These are phyloP conservation scores for Apiospora sp. DNA, from an alignment of 2,329 filamentous ascomycete genomes.

Conservation along the genomic window DNA sequence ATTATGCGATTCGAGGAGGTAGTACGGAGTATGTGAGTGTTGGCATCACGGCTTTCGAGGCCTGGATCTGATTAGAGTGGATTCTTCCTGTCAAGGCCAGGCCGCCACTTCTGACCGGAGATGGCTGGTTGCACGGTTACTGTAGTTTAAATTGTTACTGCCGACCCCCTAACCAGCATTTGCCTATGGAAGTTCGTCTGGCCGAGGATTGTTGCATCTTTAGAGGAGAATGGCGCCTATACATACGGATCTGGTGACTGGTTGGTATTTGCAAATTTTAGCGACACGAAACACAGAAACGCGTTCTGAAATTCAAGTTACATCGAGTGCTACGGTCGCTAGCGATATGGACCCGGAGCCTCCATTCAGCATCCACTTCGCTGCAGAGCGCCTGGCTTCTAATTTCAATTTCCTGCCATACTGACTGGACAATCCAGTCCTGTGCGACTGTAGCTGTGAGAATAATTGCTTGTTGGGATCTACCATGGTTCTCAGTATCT, in stretches of 20 bases:
- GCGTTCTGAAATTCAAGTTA: slow-evolving; percentile 1
- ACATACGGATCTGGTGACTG: neutral
- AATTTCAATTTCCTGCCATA: slow-evolving; percentile 6
- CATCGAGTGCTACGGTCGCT: neutral
- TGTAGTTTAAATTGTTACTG: too few relatives aligned
- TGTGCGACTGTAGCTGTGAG: neutral
- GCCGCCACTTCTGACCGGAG: too few relatives aligned
- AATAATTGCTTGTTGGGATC: too few relatives aligned
- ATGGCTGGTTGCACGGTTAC: too few relatives aligned
- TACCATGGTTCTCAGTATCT: neutral
- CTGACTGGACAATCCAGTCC: neutral
- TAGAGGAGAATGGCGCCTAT: neutral
- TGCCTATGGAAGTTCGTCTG: neutral
- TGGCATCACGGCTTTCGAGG: neutral
- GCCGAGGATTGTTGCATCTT: slow-evolving; percentile 3
- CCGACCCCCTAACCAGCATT: too few relatives aligned
- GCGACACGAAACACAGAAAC: slow-evolving; percentile 3
- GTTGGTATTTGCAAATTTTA: slow-evolving; percentile 9
- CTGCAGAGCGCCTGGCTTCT: slow-evolving; percentile 7
- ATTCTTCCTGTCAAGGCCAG: too few relatives aligned
- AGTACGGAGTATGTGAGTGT: neutral
- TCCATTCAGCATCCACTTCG: neutral
- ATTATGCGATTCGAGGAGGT: neutral
- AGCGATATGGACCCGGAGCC: neutral
- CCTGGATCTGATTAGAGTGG: too few relatives aligned